These are phyloP conservation scores for Pestalotiopsis sp. DNA, from an alignment of 2,329 filamentous ascomycete species.

Conservation along the genomic window DNA sequence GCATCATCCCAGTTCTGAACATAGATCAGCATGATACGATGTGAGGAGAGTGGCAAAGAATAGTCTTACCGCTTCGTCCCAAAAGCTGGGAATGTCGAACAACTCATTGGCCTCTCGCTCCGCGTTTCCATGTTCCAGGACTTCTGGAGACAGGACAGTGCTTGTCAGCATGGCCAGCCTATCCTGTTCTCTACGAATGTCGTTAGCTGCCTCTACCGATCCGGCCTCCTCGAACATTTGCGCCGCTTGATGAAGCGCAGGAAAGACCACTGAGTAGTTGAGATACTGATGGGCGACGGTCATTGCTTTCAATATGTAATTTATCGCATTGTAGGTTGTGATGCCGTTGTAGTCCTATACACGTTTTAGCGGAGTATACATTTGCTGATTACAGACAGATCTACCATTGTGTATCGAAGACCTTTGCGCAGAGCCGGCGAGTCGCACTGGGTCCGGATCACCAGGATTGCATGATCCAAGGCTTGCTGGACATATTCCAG, in stretches of 20 bases:
- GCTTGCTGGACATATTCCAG: conserved; percentile 1
- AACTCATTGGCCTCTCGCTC: not conserved
- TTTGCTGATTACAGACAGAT: not conserved
- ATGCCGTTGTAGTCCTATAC: conserved; percentile 5
- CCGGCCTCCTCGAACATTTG: conserved; percentile 6
- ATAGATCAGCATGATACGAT: not conserved
- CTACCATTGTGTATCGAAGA: conserved; percentile 4
- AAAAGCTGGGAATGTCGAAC: conserved; percentile 5
- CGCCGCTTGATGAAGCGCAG: not conserved
- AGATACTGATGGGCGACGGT: conserved; percentile 4
- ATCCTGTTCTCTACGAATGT: conserved; percentile 6
- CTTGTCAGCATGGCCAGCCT: not conserved
- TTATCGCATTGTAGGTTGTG: not conserved
- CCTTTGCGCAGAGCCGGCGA: not conserved
- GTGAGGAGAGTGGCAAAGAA: no score
- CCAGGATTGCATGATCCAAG: conserved; percentile 1
- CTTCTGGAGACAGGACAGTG: conserved; percentile 1
- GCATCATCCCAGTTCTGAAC: conserved; percentile 1
- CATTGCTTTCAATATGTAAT: not conserved
- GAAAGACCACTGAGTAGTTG: conserved; percentile 5
- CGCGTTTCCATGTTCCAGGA: not conserved
- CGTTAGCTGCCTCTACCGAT: not conserved
- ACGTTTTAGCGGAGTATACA: not conserved
- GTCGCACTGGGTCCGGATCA: not conserved
- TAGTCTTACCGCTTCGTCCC: not conserved